phyloP scores from a whole-genome alignment of 139 green algal genomes.

The Picochlorum sp. region DNA sequence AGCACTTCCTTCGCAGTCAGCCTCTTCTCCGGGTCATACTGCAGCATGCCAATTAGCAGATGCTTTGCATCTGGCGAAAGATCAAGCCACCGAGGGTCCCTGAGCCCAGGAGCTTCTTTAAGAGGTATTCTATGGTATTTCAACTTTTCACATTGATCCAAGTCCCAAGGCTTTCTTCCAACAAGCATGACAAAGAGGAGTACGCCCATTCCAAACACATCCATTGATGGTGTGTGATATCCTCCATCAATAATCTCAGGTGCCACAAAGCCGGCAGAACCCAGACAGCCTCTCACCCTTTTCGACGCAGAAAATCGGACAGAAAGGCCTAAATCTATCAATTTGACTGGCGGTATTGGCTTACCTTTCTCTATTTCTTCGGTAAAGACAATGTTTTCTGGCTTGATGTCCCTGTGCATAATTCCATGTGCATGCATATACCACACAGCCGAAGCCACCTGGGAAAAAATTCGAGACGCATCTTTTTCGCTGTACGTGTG shows the following conservation, averaged over 20 bases:
- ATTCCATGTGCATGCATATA: conserved; percentile 34
- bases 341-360: conserved; percentile 21
- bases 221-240: conserved; percentile 37
- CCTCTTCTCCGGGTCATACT: conserved; percentile 32
- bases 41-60: conserved; percentile 41
- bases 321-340: conserved; percentile 48
- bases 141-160: conserved; percentile 37
- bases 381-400: conserved; percentile 47
- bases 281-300: conserved; percentile 20
- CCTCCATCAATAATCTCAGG: conserved; percentile 33
- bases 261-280: conserved; percentile 40
- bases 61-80: conserved; percentile 41
- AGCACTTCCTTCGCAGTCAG: conserved; percentile 30
- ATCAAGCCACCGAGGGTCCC: conserved; percentile 34
- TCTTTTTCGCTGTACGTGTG: conserved; percentile 38
- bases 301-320: conserved; percentile 14
- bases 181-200: conserved; percentile 49
- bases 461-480: conserved; percentile 32
- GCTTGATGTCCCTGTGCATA: conserved; percentile 51
- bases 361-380: not conserved
- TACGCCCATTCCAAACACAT: conserved; percentile 40
- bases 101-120: conserved; percentile 28
- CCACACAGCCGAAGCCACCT: conserved; percentile 28
- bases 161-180: conserved; percentile 44
- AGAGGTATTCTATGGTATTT: conserved; percentile 28